A percentile compares a stretch with the other conserved stretches of the same genome.
Evolutionary conservation across 768 basidiomycete species (phyloP).

Genomic region (Lactarius tabidus): DNA sequence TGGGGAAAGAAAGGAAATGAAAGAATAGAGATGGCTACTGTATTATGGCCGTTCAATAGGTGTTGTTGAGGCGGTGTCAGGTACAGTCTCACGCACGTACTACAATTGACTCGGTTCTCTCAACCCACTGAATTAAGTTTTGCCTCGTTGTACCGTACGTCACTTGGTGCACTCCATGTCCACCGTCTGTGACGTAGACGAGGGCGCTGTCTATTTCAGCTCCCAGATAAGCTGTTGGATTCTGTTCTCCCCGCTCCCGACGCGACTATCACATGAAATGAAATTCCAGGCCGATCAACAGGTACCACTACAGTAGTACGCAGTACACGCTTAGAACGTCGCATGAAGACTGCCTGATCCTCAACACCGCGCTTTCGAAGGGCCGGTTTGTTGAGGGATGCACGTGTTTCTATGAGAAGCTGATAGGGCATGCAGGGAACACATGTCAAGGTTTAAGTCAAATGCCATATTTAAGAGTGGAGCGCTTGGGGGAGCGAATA

Average conservation of each 20-base stretch:
- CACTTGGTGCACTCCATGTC: background rate
- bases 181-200: slow-evolving; percentile 9
- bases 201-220: background rate
- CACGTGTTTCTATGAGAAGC: slow-evolving; percentile 19
- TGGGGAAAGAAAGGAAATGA: background rate
- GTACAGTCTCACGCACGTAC: slow-evolving; percentile 1
- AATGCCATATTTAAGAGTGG: background rate
- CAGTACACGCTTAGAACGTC: slow-evolving; percentile 1
- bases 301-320: background rate
- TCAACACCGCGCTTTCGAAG: slow-evolving; percentile 1
- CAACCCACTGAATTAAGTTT: background rate
- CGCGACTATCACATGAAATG: slow-evolving; percentile 21
- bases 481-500: background rate
- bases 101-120: background rate
- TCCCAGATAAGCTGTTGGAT: slow-evolving; percentile 9
- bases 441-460: background rate
- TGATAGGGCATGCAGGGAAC: slow-evolving; percentile 7
- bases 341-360: slow-evolving; percentile 6
- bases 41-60: background rate
- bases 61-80: slow-evolving; percentile 8
- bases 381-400: slow-evolving; percentile 12
- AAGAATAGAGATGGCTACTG: background rate
- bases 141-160: slow-evolving; percentile 18
- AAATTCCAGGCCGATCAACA: background rate
- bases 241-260: background rate